These are phyloP conservation scores for Boletus rubescentipes DNA, from an alignment of 768 basidiomycete species.

Conservation along the genomic window DNA sequence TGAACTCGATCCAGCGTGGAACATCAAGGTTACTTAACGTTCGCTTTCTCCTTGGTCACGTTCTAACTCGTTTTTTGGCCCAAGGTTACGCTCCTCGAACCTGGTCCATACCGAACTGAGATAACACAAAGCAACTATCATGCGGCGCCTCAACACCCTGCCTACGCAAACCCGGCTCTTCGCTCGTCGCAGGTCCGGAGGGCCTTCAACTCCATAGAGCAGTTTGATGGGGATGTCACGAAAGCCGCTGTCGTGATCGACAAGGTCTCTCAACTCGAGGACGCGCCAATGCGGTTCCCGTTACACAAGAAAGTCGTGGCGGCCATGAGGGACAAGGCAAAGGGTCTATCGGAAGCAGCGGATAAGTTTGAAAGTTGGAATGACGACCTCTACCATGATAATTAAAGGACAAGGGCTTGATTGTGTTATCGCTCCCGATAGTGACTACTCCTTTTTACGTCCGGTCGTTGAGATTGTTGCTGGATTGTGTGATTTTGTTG, in stretches of 20 bases:
- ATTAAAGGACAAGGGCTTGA: background rate
- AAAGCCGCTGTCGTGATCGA: slow-evolving; percentile 19
- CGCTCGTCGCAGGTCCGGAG: slow-evolving; percentile 4
- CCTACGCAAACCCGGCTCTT: slow-evolving; percentile 15
- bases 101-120: slow-evolving; percentile 17
- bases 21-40: slow-evolving; percentile 14
- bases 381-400: slow-evolving; percentile 13
- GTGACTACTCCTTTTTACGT: too few species aligned
- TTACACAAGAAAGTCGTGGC: slow-evolving; percentile 8
- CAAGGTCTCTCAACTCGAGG: slow-evolving; percentile 11
- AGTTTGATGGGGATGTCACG: slow-evolving; percentile 11
- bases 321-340: slow-evolving; percentile 15
- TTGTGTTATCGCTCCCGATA: too few species aligned
- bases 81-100: slow-evolving; percentile 20
- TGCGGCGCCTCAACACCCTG: slow-evolving; percentile 14
- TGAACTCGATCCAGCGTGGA: slow-evolving; percentile 18
- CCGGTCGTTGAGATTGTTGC: too few species aligned
- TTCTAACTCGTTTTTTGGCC: background rate
- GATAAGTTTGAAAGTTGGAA: slow-evolving; percentile 20
- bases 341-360: slow-evolving; percentile 3
- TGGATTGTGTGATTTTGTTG: too few species aligned
- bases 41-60: background rate
- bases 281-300: slow-evolving; percentile 17
- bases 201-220: background rate
- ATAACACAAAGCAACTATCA: background rate